Percentiles rank a stretch among this genome's conserved stretches.
phyloP scores from a whole-genome alignment of 306 rosid species.

The Trifolium pratense region DNA sequence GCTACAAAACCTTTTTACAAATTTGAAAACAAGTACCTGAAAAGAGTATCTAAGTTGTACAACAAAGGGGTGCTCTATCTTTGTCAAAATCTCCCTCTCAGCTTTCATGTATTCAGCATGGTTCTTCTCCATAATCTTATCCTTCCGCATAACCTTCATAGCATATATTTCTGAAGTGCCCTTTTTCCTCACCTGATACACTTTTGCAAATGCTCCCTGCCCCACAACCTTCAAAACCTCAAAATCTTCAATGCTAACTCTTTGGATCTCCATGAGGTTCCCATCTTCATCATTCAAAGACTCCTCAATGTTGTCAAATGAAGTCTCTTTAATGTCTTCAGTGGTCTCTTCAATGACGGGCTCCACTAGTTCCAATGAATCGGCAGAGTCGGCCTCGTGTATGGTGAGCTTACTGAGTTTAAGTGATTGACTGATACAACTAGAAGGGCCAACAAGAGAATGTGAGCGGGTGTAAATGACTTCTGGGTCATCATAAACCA shows the following conservation, averaged over 20 bases:
- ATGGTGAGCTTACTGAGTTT: slow-evolving; percentile 81
- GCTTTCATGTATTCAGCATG: slow-evolving; percentile 98
- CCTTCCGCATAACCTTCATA: slow-evolving; percentile 99
- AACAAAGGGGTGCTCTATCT: slow-evolving; percentile 82
- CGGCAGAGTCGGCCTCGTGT: slow-evolving; percentile 57
- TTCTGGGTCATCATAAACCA: slow-evolving; percentile 76
- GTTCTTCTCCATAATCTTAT: slow-evolving; percentile 93
- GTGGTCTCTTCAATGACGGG: slow-evolving; percentile 41
- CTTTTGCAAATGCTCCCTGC: slow-evolving; percentile 96
- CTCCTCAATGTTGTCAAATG: slow-evolving; percentile 41
- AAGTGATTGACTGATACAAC: slow-evolving; percentile 73
- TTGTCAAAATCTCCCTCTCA: slow-evolving; percentile 89
- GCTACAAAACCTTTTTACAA: slow-evolving; percentile 13
- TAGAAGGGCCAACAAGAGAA: slow-evolving; percentile 93
- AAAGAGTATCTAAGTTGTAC: slow-evolving; percentile 96
- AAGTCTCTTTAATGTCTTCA: slow-evolving; percentile 53
- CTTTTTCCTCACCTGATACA: slow-evolving; percentile 89
- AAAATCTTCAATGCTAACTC: slow-evolving; percentile 82
- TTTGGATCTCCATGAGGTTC: slow-evolving; percentile 45
- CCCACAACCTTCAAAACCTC: slow-evolving; percentile 98
- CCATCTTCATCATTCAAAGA: slow-evolving; percentile 47
- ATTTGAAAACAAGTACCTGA: slow-evolving; percentile 61
- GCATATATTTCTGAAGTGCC: slow-evolving; percentile 94
- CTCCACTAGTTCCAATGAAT: slow-evolving; percentile 54
- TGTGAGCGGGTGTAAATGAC: slow-evolving; percentile 82